These are phyloP conservation scores for Cucurbita ficifolia DNA, from an alignment of 306 rosid genomes.

Conservation along the genomic window DNA sequence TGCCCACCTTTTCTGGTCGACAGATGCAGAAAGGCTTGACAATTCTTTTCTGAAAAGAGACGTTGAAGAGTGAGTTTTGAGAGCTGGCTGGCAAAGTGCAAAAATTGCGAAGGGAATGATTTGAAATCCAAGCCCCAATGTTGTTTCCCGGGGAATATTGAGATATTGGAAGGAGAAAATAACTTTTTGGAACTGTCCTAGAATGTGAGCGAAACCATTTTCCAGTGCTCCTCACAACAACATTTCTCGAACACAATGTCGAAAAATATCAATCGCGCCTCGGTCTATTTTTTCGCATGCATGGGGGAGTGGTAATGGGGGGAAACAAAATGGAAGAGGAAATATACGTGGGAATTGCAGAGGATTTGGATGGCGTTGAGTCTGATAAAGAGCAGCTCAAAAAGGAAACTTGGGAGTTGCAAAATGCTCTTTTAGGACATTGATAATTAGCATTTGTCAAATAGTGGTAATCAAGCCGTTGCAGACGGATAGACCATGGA, in stretches of 20 bases:
- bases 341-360: conserved; percentile 63
- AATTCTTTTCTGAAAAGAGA: conserved; percentile 14
- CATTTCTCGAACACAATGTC: no score
- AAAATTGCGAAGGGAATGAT: background rate
- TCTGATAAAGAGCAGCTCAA: conserved; percentile 49
- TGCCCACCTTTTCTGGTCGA: conserved; percentile 39
- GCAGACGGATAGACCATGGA: background rate
- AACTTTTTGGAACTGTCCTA: no score
- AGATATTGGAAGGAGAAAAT: no score
- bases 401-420: conserved; percentile 67
- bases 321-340: conserved; percentile 29
- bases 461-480: background rate
- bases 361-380: conserved; percentile 72
- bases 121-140: no score
- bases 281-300: no score
- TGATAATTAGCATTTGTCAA: background rate
- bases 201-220: no score
- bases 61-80: conserved; percentile 31
- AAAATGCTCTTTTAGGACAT: conserved; percentile 28
- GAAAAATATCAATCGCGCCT: no score
- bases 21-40: conserved; percentile 37
- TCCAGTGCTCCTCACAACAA: no score
- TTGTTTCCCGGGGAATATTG: no score
- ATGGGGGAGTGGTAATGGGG: background rate
- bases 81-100: background rate